A percentile compares a stretch with the other conserved stretches of the same genome.
phyloP scores from a whole-genome alignment of 495 filamentous ascomycete genomes.

The Penicillium verhagenii region DNA sequence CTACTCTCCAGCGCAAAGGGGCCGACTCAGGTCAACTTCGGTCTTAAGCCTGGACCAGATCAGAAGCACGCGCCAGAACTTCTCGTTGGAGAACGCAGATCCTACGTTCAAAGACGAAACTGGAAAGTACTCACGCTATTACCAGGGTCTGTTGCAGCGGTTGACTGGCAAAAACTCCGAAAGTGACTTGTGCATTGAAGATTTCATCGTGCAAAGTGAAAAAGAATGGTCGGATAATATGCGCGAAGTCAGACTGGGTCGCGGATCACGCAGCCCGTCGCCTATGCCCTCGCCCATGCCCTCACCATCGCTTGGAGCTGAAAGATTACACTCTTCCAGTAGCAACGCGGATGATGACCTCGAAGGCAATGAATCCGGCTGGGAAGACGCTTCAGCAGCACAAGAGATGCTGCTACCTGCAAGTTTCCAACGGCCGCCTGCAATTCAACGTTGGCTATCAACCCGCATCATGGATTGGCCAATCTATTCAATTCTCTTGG shows the following conservation, averaged over 20 bases:
- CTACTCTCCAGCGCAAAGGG: constrained; percentile 10
- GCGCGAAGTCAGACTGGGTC: constrained; percentile 55
- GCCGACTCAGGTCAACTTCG: constrained; percentile 43
- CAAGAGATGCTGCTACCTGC: too few species aligned
- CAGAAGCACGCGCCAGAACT: constrained; percentile 58
- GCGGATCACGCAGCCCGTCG: constrained; percentile 35
- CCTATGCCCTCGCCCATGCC: constrained; percentile 47
- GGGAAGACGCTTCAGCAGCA: constrained; percentile 32
- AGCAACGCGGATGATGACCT: constrained; percentile 21
- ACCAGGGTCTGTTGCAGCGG: constrained; percentile 55
- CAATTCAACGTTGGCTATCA: constrained; percentile 29
- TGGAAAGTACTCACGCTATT: constrained; percentile 58
- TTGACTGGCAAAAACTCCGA: constrained; percentile 59
- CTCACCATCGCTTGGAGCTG: constrained; percentile 34
- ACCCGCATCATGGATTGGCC: constrained; percentile 62
- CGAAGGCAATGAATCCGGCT: constrained; percentile 57
- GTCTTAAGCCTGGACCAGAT: constrained; percentile 55
- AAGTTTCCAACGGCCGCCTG: too few species aligned
- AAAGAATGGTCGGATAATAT: constrained; percentile 66
- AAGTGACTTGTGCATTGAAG: constrained; percentile 61
- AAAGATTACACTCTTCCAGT: constrained; percentile 29
- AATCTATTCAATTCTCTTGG: constrained; percentile 65
- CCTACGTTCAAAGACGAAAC: constrained; percentile 70
- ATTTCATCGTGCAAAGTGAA: constrained; percentile 64
- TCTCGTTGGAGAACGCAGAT: constrained; percentile 65